Conservation (phyloP, 192 early-diverging fungal species). For the Coemansia sp. region DNA sequence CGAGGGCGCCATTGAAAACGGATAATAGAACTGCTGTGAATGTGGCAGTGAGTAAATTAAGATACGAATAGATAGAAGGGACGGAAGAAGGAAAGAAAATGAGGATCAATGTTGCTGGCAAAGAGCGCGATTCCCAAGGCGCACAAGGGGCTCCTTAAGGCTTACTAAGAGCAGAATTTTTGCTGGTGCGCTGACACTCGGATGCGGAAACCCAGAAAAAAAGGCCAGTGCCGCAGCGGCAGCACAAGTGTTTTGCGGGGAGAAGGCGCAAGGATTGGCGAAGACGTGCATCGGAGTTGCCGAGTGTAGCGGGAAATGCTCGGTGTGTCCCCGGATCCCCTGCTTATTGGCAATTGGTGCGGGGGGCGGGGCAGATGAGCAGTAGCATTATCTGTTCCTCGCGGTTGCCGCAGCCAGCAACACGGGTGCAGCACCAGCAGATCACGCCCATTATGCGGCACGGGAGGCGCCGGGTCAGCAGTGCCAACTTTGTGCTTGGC, state of each 20-base stretch:
- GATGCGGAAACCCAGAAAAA: not conserved
- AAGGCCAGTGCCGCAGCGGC: not conserved
- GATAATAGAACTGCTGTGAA: not conserved
- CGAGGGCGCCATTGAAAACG: not conserved
- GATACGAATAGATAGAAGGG: not conserved
- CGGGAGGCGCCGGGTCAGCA: not conserved
- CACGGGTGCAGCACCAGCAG: not conserved
- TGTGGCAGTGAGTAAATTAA: not conserved
- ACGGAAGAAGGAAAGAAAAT: not conserved
- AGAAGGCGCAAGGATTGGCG: not conserved
- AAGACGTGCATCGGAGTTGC: not conserved
- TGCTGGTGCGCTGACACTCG: too few species aligned
- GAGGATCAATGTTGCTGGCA: not conserved
- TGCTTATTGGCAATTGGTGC: not conserved
- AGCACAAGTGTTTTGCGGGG: too few species aligned
- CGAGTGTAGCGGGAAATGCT: not conserved
- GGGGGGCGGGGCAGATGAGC: not conserved
- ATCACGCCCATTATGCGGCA: not conserved
- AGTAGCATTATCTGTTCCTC: not conserved
- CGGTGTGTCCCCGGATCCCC: not conserved
- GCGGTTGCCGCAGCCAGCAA: not conserved
- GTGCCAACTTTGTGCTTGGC: not conserved
- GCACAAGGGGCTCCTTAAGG: not conserved
- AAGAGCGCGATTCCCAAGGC: not conserved
- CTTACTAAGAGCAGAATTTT: not conserved